Evolutionary conservation across 805 yeast species (phyloP), one percentile per base, ranked within the genome.

Genomic region (Saccharomycopsis sp.): DNA sequence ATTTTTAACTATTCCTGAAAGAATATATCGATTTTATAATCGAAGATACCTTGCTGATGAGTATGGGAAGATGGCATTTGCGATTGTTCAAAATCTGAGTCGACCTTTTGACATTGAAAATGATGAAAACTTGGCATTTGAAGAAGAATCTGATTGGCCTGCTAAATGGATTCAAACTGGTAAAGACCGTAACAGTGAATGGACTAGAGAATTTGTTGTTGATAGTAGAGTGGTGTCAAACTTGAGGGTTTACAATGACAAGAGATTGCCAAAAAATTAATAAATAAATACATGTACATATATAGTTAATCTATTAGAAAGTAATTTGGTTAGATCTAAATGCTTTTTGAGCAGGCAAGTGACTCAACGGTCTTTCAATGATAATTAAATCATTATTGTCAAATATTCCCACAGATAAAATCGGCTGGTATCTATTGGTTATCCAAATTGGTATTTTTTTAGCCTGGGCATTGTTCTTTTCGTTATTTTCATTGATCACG

Each of bases 101-200:
- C 68, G 94, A 40, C 74, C 77, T 7, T 84, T 77, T 55, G 79
- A 77, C 45, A 57, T 63, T 14, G 62, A 63, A 14, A 41, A 60
- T 17, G 72, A 64, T 44, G 56, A 65, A 43, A 56, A 60, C 22
- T 60, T 65, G 47, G 75, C 74, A 13, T 57, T 59, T 16, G 77
- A 68, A 34, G 96, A 88, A 60, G 96, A 89, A 58, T 56, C 61
- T 4, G 90, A 85, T 52, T 90, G 97, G 97, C 96, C 96, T 11
- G 62, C 67, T 44, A 72, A 73, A 47, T 90, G 97, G 96, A 83
- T 85, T 27, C 71, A 77, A 53, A 72, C 71, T 47, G 95, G 96
- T n/a, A 59, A 62, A 38, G 83, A 77, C 42, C 81, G 77, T 52
- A 66, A 75, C 33, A 82, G 95, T 52, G 97, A 90, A 59, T 90